Evolutionary conservation across 169 alveolate species (phyloP).

Genomic region (Plasmodium falciparum): DNA sequence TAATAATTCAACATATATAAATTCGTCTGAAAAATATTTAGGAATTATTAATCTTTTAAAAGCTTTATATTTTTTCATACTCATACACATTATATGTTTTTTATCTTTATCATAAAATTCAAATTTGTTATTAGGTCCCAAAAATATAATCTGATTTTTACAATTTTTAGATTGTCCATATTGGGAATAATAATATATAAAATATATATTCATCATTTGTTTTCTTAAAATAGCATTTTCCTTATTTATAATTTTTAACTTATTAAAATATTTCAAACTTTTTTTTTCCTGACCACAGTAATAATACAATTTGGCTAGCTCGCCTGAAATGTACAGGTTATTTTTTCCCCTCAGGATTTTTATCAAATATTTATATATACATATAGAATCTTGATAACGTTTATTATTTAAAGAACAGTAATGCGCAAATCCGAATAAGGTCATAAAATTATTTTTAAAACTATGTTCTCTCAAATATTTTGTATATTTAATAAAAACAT

Average conservation of each 20-base stretch:
- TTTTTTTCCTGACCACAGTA: slow-evolving; percentile 16
- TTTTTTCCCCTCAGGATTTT: neutral
- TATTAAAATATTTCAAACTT: slow-evolving; percentile 44
- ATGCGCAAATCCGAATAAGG: slow-evolving; percentile 67
- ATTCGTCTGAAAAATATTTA: slow-evolving; percentile 27
- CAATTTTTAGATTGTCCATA: no score
- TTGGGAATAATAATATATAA: slow-evolving; percentile 6
- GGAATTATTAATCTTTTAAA: slow-evolving; percentile 29
- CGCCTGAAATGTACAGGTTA: slow-evolving; percentile 39
- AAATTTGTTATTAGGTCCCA: neutral
- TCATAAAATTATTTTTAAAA: slow-evolving; percentile 40
- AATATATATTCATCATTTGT: slow-evolving; percentile 4
- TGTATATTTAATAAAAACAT: slow-evolving; percentile 12
- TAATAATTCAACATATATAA: slow-evolving; percentile 34
- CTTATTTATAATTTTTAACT: slow-evolving; percentile 9
- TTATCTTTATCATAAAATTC: neutral
- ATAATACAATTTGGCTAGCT: slow-evolving; percentile 66
- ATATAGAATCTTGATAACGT: slow-evolving; percentile 30
- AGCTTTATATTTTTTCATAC: slow-evolving; percentile 16
- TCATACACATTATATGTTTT: slow-evolving; percentile 1
- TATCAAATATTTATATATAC: slow-evolving; percentile 19
- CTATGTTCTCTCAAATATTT: slow-evolving; percentile 22
- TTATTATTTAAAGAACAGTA: slow-evolving; percentile 40
- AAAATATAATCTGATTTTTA: no score
- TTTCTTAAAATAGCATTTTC: slow-evolving; percentile 18